Evolutionary conservation across 768 basidiomycete species (phyloP), one percentile per base, ranked within the genome.

Genomic region (Coprinopsis marcescibilis): DNA sequence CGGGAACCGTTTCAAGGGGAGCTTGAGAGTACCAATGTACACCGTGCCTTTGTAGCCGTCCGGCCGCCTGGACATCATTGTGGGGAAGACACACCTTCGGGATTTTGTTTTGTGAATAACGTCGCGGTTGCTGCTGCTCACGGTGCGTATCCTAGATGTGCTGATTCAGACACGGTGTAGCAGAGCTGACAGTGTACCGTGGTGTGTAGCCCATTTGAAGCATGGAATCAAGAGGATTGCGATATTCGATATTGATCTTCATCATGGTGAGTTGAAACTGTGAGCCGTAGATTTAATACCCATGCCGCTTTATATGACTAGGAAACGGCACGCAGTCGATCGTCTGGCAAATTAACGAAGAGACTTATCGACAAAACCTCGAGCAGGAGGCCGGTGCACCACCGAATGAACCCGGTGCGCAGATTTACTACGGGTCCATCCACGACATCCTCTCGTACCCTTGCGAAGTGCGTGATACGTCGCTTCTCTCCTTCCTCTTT

Each of bases 41-140:
- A 65, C 49, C 68, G 68, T 55, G 89, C 87, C 0, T 97, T 97
- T 61, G 90, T 89, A 8, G 84, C 81, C 0, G 75, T 96, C 15
- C 68, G 94, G 41, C 94, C 93, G 0, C 94, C 94, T 0, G 94
- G 95, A 1, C 93, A 96, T 69, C 93, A 97, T 55, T 95, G 93
- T 57, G 89, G 89, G 2, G 91, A 93, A 63, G 80, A 92, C 49
- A 78, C 79, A 0, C 95, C 95, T 0, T 84, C 81, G 8, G 95
- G 95, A 0, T 98, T 97, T 61, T 97, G 95, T 63, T 96, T 94
- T 55, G 76, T 96, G 24, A 97, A 97, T 54, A 99, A 98, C 57
- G 87, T 96, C 0, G 83, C 85, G 0, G 76, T 97, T 2, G 93
- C 76, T 0, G 92, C 92, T 25, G 90, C 91, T 12, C 90, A 97